Evolutionary conservation across 192 early-diverging fungal species (phyloP), one percentile per base, ranked within the genome.

Genomic region (Funneliformis mosseae): DNA sequence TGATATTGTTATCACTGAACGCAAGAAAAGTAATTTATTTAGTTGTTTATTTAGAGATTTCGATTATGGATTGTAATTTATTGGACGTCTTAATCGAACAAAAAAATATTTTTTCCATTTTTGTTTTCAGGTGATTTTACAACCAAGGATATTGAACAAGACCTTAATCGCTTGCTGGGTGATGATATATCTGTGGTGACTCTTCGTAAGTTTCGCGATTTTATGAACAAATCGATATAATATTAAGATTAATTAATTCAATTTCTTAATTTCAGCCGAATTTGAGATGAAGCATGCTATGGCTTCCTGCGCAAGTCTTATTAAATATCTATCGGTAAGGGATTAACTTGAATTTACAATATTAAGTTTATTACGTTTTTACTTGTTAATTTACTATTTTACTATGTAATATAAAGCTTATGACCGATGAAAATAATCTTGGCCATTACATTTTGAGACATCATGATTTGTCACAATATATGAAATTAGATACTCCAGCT

Each of bases 401-500:
- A 77, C 86, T 48, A 10, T 70, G 8, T 21, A 41, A 43, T 70
- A 14, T 46, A 46, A 64, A 92, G 85, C 87, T 97, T 14, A 79
- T 97, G 73, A 82, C 86, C 1, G 95, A 96, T 77, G 92, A 94
- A 48, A 88, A 88, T 59, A 96, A 95, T 83, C 93, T 92, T 87
- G 92, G 94, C 60, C 85, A 92, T 72, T 99, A 95, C 82, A 80
- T 83, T 2, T 82, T 99, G 1, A 71, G 81, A 62, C 88, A 85
- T 10, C 92, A 96, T 83, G 93, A 96, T 79, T 82, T 97, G 80
- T 90, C 93, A 8, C 95, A 97, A 83, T 98, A 92, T 82, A 96
- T 98, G 96, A 89, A 90, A 67, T 88, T 99, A 71, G 97, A 98
- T 84, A 92, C 94, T 0, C 91, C 96, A 5, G 97, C 97, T 0